phyloP scores from a whole-genome alignment of 148 eudicot genomes.

The Gaultheria prostrata region DNA sequence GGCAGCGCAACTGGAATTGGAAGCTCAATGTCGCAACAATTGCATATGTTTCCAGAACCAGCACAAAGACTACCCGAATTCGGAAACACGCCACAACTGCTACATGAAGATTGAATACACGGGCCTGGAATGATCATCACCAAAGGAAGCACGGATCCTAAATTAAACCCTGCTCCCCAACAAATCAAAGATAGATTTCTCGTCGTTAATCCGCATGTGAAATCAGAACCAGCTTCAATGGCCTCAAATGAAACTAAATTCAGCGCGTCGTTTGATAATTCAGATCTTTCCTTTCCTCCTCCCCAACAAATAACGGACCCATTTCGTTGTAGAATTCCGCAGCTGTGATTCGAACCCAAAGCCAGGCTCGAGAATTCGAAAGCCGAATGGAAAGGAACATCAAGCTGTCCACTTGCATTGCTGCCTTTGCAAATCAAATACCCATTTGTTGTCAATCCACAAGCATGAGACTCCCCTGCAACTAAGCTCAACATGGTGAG shows the following conservation, averaged over 20 bases:
- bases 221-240: slow-evolving; percentile 43
- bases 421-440: slow-evolving; percentile 48
- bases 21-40: slow-evolving; percentile 31
- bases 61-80: slow-evolving; percentile 44
- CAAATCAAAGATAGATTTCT: slow-evolving; percentile 37
- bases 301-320: slow-evolving; percentile 58
- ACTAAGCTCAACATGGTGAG: slow-evolving; percentile 45
- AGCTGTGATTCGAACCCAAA: slow-evolving; percentile 42
- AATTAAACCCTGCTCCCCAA: slow-evolving; percentile 39
- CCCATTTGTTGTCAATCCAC: slow-evolving; percentile 49
- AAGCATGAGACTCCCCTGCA: slow-evolving; percentile 56
- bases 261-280: slow-evolving; percentile 9
- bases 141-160: slow-evolving; percentile 26
- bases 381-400: slow-evolving; percentile 28
- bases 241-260: slow-evolving; percentile 37
- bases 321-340: slow-evolving; percentile 40
- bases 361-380: slow-evolving; percentile 45
- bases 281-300: slow-evolving; percentile 20
- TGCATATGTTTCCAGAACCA: slow-evolving; percentile 39
- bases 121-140: slow-evolving; percentile 47
- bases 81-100: slow-evolving; percentile 39
- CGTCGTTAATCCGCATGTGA: slow-evolving; percentile 46
- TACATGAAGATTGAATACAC: slow-evolving; percentile 40
- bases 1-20: slow-evolving; percentile 24
- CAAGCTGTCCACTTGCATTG: slow-evolving; percentile 43